These are phyloP conservation scores for Ichthyophthirius multifiliis DNA, from an alignment of 169 alveolate genomes.

Conservation along the genomic window DNA sequence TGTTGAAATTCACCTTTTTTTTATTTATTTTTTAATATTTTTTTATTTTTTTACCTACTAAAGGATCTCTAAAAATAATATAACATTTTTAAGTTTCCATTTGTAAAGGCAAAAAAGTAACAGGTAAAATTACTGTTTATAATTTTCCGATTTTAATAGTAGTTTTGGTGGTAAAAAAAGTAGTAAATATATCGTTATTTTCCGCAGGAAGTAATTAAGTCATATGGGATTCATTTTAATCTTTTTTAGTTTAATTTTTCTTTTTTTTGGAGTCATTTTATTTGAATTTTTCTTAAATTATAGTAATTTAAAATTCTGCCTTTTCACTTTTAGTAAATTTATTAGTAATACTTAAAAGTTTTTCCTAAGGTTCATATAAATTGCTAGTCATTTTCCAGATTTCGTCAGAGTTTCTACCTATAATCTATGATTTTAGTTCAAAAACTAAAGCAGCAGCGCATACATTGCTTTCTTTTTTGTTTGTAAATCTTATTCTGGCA, in stretches of 20 bases:
- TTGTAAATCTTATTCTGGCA: conserved; percentile 86
- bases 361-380: conserved; percentile 82
- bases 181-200: conserved; percentile 7
- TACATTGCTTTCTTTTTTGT: conserved; percentile 62
- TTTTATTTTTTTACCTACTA: too few relatives aligned
- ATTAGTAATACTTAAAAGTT: conserved; percentile 56
- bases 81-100: conserved; percentile 79
- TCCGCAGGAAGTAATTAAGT: conserved; percentile 13
- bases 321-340: conserved; percentile 62
- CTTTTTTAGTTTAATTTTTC: background rate
- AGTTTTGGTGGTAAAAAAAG: conserved; percentile 45
- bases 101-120: conserved; percentile 82
- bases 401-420: conserved; percentile 74
- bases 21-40: too few relatives aligned
- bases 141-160: conserved; percentile 54
- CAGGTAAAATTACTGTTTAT: conserved; percentile 43
- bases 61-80: conserved; percentile 85
- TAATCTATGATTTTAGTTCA: conserved; percentile 76
- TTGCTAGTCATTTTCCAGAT: conserved; percentile 61
- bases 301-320: conserved; percentile 57
- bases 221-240: background rate
- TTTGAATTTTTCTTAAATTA: conserved; percentile 18
- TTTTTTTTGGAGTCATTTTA: conserved; percentile 5
- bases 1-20: conserved; percentile 90
- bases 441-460: conserved; percentile 90